Evolutionary conservation across 2,329 filamentous ascomycete species (phyloP).

Genomic region (Colletotrichum tabaci): DNA sequence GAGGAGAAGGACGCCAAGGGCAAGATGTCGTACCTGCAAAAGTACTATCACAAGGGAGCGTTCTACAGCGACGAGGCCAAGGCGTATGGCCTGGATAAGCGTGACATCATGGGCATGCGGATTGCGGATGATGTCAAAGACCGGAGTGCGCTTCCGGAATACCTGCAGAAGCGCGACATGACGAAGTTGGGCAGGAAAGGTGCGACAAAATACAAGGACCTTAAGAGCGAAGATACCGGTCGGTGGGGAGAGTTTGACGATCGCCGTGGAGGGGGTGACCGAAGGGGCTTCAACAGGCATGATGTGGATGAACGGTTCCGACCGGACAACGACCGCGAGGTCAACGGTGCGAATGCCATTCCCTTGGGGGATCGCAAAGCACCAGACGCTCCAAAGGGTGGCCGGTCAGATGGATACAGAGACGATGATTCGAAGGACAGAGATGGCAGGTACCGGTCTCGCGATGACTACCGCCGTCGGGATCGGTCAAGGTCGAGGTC

Average conservation of each 20-base stretch:
- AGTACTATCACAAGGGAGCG: constrained; percentile 96
- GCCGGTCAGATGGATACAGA: constrained; percentile 48
- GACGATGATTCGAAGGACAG: constrained; percentile 48
- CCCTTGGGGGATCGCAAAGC: constrained; percentile 75
- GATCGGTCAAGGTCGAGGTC: constrained; percentile 67
- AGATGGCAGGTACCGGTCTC: constrained; percentile 50
- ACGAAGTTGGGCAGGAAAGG: constrained; percentile 95
- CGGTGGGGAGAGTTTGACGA: constrained; percentile 81
- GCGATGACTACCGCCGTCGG: constrained; percentile 52
- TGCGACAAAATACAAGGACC: constrained; percentile 89
- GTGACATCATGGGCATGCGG: constrained; percentile 87
- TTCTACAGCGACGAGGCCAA: constrained; percentile 91
- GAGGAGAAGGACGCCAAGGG: constrained; percentile 84
- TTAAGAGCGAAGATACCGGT: constrained; percentile 92
- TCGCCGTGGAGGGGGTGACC: constrained; percentile 53
- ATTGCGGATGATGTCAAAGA: constrained; percentile 89
- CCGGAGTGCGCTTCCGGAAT: constrained; percentile 87
- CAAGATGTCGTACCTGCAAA: constrained; percentile 92
- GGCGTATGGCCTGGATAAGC: constrained; percentile 80
- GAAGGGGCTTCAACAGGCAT: constrained; percentile 54
- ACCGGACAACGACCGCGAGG: constrained; percentile 68
- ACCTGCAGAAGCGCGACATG: constrained; percentile 93
- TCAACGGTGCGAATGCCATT: constrained; percentile 78
- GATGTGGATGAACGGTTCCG: constrained; percentile 76
- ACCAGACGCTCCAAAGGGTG: constrained; percentile 46